Evolutionary conservation across 306 rosid species (phyloP), one percentile per base, ranked within the genome.

Genomic region (Vicia sativa): DNA sequence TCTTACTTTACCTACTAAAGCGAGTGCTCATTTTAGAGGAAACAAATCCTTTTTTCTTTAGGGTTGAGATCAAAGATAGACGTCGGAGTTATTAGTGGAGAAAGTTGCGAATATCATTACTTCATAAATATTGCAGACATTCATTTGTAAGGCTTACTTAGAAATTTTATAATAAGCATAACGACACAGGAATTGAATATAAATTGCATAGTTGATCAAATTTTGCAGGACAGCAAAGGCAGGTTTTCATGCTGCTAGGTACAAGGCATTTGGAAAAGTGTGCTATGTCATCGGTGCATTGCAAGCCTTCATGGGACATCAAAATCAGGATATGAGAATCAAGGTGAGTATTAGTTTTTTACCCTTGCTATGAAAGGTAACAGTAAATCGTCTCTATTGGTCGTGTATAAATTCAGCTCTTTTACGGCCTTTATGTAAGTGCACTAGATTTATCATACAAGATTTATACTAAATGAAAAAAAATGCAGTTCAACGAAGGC

Each of bases 181-280:
- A 62, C 44, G 12, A 42, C 11, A 2, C 65, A 15, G 41, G n/a
- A 28, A 74, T 77, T 49, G 41, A 71, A 65, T 71, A 67, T 48
- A 62, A 62, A 48, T 69, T 70, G 59, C 34, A 12, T 56, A 16
- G 45, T 55, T 42, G 50, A 34, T 23, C 16, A 41, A 53, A 53
- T 70, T 66, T 78, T 77, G 74, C 78, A 93, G 99, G 90, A 93
- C 95, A 61, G 99, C 99, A 18, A 93, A 90, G 80, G 99, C 97
- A 35, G 99, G 99, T 6, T 93, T 78, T 79, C 79, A 79, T 77
- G 91, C 96, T 72, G 83, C 97, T 67, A 82, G 86, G 64, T 90
- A 86, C 74, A 93, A 93, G 82, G 88, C 80, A 76, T 88, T 90
- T 43, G 99, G 99, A 54, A 90, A 90, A 65, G 77, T 93, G 58